These are phyloP conservation scores for Cyclotella atomus DNA, from an alignment of 108 stramenopile species.

Conservation along the genomic window DNA sequence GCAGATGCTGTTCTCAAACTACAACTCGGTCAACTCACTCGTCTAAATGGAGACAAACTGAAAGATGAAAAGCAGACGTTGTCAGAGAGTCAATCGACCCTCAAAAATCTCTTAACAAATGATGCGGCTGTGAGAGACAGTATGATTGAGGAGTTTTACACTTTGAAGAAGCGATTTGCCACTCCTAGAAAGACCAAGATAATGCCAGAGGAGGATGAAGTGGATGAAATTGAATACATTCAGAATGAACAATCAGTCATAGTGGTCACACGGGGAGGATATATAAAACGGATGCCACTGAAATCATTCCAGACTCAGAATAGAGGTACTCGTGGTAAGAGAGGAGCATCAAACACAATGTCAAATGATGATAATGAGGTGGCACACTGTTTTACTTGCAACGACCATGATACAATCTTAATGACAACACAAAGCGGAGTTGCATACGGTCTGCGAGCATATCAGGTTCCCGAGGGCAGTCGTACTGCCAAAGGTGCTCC, in stretches of 20 bases:
- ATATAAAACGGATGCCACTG: conserved; percentile 96
- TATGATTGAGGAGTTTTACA: conserved; percentile 81
- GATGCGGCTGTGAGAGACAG: conserved; percentile 82
- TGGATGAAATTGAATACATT: conserved; percentile 84
- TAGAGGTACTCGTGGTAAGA: conserved; percentile 85
- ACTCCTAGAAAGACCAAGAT: conserved; percentile 82
- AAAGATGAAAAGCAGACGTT: conserved; percentile 72
- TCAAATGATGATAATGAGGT: conserved; percentile 83
- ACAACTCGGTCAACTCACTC: conserved; percentile 91
- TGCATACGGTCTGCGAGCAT: conserved; percentile 92
- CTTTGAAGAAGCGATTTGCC: conserved; percentile 81
- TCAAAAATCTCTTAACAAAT: conserved; percentile 61
- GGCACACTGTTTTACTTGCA: conserved; percentile 94
- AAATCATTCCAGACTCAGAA: conserved; percentile 91
- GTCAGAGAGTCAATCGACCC: conserved; percentile 40
- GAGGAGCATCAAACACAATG: conserved; percentile 67
- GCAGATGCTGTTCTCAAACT: conserved; percentile 92
- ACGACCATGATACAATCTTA: conserved; percentile 94
- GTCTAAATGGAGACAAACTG: conserved; percentile 89
- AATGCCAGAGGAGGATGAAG: conserved; percentile 77
- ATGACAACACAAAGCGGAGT: conserved; percentile 92
- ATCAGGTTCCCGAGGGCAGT: conserved; percentile 82
- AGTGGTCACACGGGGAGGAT: conserved; percentile 91
- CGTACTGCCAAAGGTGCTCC: conserved; percentile 85
- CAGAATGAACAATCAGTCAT: conserved; percentile 90